These are phyloP conservation scores for Kalmusia sp. DNA, from an alignment of 2,329 filamentous ascomycete genomes.

Conservation along the genomic window DNA sequence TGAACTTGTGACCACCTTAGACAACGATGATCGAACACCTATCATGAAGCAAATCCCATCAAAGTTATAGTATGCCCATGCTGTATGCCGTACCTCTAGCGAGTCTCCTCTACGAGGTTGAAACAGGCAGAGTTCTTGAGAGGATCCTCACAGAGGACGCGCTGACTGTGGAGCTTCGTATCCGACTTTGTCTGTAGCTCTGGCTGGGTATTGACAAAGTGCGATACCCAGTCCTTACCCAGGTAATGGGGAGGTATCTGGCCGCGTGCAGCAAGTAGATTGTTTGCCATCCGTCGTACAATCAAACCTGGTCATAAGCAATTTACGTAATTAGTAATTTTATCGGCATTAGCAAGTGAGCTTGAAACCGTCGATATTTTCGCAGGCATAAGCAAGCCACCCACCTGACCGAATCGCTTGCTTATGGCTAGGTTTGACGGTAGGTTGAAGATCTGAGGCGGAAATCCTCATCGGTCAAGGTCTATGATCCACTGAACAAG, in stretches of 20 bases:
- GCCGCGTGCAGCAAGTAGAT: conserved; percentile 15
- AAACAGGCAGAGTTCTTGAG: conserved; percentile 10
- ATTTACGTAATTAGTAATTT: too few relatives aligned
- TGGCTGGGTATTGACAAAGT: conserved; percentile 15
- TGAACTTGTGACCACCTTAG: too few relatives aligned
- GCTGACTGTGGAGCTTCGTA: conserved; percentile 7
- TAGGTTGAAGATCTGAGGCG: conserved; percentile 10
- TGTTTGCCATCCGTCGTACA: conserved; percentile 12
- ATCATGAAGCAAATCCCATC: too few relatives aligned
- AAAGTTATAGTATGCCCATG: too few relatives aligned
- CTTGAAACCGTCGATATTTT: too few relatives aligned
- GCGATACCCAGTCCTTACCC: conserved; percentile 15
- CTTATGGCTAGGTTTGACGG: too few relatives aligned
- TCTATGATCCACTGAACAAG: conserved; percentile 15
- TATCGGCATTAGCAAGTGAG: too few relatives aligned
- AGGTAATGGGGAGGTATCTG: conserved; percentile 7
- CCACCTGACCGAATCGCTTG: too few relatives aligned
- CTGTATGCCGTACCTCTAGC: conserved; percentile 7
- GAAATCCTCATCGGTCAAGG: conserved; percentile 13
- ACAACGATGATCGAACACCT: too few relatives aligned
- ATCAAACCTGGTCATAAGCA: too few relatives aligned
- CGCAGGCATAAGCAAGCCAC: too few relatives aligned
- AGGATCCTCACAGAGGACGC: conserved; percentile 11
- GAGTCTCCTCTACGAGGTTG: conserved; percentile 15
- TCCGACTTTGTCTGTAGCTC: conserved; percentile 19